Percentiles rank a stretch among this genome's conserved stretches.
These are phyloP conservation scores for Camelina laxa DNA, from an alignment of 345 rosid genomes.

Conservation along the genomic window DNA sequence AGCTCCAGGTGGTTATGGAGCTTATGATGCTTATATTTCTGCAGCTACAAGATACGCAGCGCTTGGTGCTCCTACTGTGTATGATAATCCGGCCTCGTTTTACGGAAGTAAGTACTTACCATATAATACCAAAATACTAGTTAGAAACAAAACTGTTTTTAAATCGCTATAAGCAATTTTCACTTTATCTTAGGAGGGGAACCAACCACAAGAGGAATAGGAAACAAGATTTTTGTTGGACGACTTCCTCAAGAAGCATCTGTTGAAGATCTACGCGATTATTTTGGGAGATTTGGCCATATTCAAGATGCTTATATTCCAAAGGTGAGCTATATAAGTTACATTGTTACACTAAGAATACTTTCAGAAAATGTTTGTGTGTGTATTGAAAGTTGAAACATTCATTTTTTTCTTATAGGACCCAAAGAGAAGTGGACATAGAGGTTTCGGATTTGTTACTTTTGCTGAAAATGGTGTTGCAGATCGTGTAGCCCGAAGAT, in stretches of 20 bases:
- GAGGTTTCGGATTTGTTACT: slow-evolving; percentile 97
- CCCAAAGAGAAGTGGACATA: slow-evolving; percentile 92
- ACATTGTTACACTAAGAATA: neutral
- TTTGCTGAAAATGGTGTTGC: slow-evolving; percentile 97
- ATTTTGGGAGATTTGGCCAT: slow-evolving; percentile 93
- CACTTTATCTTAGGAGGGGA: slow-evolving; percentile 61
- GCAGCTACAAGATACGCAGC: slow-evolving; percentile 98
- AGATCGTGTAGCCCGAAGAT: slow-evolving; percentile 85
- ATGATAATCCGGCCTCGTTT: slow-evolving; percentile 76
- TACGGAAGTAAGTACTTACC: slow-evolving; percentile 77
- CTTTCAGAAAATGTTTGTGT: slow-evolving; percentile 1
- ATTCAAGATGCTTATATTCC: slow-evolving; percentile 94
- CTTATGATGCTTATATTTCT: slow-evolving; percentile 95
- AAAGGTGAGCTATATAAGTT: slow-evolving; percentile 48
- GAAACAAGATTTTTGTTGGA: slow-evolving; percentile 94
- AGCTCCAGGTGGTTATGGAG: slow-evolving; percentile 89
- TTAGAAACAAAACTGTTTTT: neutral
- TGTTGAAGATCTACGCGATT: slow-evolving; percentile 78
- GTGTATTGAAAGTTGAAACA: neutral
- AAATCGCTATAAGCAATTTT: neutral
- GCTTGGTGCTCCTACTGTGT: slow-evolving; percentile 89
- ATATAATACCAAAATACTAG: neutral
- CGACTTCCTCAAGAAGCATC: slow-evolving; percentile 98
- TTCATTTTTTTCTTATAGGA: slow-evolving; percentile 54
- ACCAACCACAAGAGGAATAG: slow-evolving; percentile 65